Conservation (phyloP, 1,284 basidiomycete species). For the Wolfiporia cocos region DNA sequence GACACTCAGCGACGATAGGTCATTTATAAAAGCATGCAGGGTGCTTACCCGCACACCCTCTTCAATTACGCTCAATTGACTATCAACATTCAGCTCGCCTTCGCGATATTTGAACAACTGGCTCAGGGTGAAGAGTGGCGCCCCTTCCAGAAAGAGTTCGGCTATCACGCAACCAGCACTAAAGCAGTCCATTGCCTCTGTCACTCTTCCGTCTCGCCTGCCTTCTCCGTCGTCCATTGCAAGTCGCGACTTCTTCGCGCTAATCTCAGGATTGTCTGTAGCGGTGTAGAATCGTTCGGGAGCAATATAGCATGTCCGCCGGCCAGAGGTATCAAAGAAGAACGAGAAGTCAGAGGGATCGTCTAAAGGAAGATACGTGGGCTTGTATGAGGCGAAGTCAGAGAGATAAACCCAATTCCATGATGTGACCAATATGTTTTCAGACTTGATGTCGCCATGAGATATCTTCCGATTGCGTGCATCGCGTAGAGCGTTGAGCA, state of each 20-base stretch:
- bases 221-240: conserved; percentile 39
- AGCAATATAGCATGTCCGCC: conserved; percentile 93
- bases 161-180: conserved; percentile 94
- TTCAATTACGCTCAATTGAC: conserved; percentile 71
- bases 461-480: conserved; percentile 80
- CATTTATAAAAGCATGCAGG: too few species aligned
- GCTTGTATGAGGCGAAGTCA: conserved; percentile 97
- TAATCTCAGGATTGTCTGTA: conserved; percentile 62
- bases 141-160: conserved; percentile 94
- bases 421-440: conserved; percentile 95
- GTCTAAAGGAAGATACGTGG: conserved; percentile 91
- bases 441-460: conserved; percentile 97
- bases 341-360: conserved; percentile 98
- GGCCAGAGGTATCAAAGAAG: conserved; percentile 94
- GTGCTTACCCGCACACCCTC: conserved; percentile 68
- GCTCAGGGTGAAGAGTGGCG: conserved; percentile 89
- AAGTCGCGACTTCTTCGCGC: conserved; percentile 49
- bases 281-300: conserved; percentile 94
- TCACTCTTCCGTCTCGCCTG: conserved; percentile 73
- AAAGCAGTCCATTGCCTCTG: conserved; percentile 98
- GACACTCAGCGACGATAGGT: too few species aligned
- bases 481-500: conserved; percentile 82
- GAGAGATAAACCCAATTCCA: conserved; percentile 96
- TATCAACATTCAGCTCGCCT: conserved; percentile 77
- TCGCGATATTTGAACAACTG: conserved; percentile 95